phyloP scores from a whole-genome alignment of 2,329 filamentous ascomycete species.

The Fusarium sp. region DNA sequence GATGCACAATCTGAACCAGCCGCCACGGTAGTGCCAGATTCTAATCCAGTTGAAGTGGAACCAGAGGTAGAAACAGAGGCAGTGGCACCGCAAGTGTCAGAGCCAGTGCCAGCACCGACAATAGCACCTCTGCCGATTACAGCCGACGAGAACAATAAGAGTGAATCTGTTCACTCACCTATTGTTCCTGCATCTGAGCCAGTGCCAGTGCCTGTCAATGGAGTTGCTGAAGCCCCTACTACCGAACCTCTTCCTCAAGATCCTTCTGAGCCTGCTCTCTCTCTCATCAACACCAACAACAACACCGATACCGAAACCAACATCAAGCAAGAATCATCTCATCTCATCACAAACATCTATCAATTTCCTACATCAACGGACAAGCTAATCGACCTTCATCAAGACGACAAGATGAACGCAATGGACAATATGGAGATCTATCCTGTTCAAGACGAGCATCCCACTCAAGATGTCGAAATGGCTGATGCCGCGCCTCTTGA shows the following conservation, averaged over 20 bases:
- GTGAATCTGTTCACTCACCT: constrained; percentile 17
- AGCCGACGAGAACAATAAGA: constrained; percentile 4
- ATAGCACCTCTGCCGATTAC: background rate
- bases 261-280: background rate
- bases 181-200: constrained; percentile 8
- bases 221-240: background rate
- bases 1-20: constrained; percentile 4
- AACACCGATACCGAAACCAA: background rate
- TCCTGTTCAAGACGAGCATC: constrained; percentile 13
- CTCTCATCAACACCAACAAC: constrained; percentile 5
- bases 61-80: background rate
- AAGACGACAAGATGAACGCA: constrained; percentile 33
- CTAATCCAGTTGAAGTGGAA: background rate
- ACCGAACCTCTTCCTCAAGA: constrained; percentile 13
- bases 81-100: background rate
- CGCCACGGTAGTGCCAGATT: background rate
- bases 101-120: background rate
- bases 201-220: constrained; percentile 18
- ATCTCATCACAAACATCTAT: constrained; percentile 12
- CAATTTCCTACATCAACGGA: constrained; percentile 11
- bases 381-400: background rate
- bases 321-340: constrained; percentile 25
- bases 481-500: constrained; percentile 14
- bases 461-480: constrained; percentile 32
- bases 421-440: constrained; percentile 36